Evolutionary conservation across 495 filamentous ascomycete genomes (phyloP), one percentile per base, ranked within the genome.

Genomic region (Thermothielavioides terrestris): DNA sequence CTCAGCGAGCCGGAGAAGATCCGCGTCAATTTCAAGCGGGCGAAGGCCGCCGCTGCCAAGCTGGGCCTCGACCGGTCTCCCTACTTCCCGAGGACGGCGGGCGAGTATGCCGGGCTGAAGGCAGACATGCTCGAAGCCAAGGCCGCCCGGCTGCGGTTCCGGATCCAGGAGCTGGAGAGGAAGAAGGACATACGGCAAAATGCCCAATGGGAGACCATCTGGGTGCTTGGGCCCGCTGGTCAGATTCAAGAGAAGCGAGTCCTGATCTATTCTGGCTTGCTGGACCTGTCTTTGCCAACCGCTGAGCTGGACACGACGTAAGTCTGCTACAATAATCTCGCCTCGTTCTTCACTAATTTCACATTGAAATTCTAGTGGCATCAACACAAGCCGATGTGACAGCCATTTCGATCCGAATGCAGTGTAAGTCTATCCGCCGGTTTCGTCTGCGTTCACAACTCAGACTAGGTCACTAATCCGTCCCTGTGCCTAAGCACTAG

Each of bases 51-150:
- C 9, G 44, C 44, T 9, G 22, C 14, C 6, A 20, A 21, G 32
- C 22, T 28, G 7, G 44, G 32, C 23, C 32, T 47, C 34, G 34
- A 47, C 23, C n/a, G 34, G n/a, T 38, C 44, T 3, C 44, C 44
- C 44, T 47, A 38, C 34, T 47, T 47, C 34, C 44, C 44, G 7
- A 27, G n/a, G 17, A 47, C 44, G 15, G 23, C 15, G 15, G 44
- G 8, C 34, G 44, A 38, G 15, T 38, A 38, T 8, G 44, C 18
- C 10, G 44, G 44, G 9, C 15, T 37, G n/a, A 37, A 38, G 44
- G 44, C 34, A 1, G 44, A 18, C 1, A 28, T 21, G 15, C 10
- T 47, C 1, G 44, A 47, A 25, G 25, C 8, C 0, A 39, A 5
- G 36, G 36, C 35, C 12, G 35, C 35, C 11, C 17, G 25, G 25